phyloP scores from a whole-genome alignment of 805 yeast genomes.

The Martiniozyma abietophila region DNA sequence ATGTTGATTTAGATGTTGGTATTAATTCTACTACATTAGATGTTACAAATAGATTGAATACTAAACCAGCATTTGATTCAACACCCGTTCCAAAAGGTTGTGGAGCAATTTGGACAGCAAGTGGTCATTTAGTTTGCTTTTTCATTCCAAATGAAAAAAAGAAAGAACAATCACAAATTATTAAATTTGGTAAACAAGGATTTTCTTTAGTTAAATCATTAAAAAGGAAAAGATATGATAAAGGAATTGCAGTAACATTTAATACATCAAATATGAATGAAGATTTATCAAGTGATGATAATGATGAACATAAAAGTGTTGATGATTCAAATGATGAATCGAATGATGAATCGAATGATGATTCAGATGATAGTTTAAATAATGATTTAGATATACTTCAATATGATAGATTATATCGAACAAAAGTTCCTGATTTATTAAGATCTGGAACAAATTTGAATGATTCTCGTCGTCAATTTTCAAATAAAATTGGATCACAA shows the following conservation, averaged over 20 bases:
- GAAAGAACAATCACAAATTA: conserved; percentile 30
- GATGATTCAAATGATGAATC: conserved; percentile 22
- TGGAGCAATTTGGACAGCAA: conserved; percentile 81
- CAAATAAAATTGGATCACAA: conserved; percentile 20
- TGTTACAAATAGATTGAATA: no score
- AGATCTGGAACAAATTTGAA: conserved; percentile 24
- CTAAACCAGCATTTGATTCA: conserved; percentile 46
- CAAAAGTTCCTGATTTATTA: conserved; percentile 44
- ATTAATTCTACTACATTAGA: conserved; percentile 9
- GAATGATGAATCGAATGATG: conserved; percentile 21
- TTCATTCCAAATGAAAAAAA: conserved; percentile 50
- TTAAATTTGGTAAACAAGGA: conserved; percentile 47
- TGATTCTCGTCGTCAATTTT: conserved; percentile 16
- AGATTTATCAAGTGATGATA: conserved; percentile 17
- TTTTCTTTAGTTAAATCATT: conserved; percentile 31
- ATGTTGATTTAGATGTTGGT: conserved; percentile 21
- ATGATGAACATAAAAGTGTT: conserved; percentile 18
- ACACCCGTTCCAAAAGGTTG: conserved; percentile 92
- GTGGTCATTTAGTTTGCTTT: conserved; percentile 75
- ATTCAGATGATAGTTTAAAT: conserved; percentile 50
- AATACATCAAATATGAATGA: conserved; percentile 3
- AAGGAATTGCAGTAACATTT: conserved; percentile 15
- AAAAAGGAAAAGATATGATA: conserved; percentile 19
- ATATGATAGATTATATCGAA: conserved; percentile 43
- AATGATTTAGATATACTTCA: conserved; percentile 62